Evolutionary conservation across 176 grass and related monocot species (phyloP), one percentile per base, ranked within the genome.

Genomic region (Thalia dealbata): DNA sequence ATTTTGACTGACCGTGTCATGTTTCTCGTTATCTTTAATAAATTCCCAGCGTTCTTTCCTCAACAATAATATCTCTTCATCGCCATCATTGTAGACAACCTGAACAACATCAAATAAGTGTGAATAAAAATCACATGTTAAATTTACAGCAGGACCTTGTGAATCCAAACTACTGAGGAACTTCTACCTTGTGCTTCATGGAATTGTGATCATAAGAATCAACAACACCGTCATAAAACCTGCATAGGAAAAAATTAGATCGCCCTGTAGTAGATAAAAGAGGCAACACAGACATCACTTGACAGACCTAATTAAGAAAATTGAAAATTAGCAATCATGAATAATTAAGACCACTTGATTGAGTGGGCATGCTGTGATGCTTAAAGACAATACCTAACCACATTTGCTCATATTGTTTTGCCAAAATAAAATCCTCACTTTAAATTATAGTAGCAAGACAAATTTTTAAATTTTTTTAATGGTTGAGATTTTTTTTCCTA

Each of bases 1-100:
- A 25, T 56, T 58, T 45, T 59, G 24, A 71, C 78, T 66, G 58
- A 88, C 89, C 87, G 2, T 21, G 22, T 27, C 77, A 1, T 28
- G 42, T 61, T 61, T 71, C 3, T 48, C 24, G 24, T 50, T 24
- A 1, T 82, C 78, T 72, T 32, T 48, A 78, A 84, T 45, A 13
- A 90, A 64, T 16, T 90, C 80, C 93, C 93, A 96, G 46, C 24
- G 78, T 79, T 96, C 93, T 8, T 90, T 75, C 70, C 64, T 78
- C 19, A 96, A 84, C 0, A 43, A 0, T 73, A 96, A 71, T 70
- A 59, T 48, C 74, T 96, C 93, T 50, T 88, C 14, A 65, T 96
- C 93, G 15, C 89, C 93, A 68, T 92, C 93, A 77, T 86, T 85
- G 84, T 96, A 96, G 3, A 76, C 41, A 80, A 96, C 72, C 89